These are phyloP conservation scores for Edaphochlamys debaryana DNA, from an alignment of 139 green algal genomes.

Conservation along the genomic window DNA sequence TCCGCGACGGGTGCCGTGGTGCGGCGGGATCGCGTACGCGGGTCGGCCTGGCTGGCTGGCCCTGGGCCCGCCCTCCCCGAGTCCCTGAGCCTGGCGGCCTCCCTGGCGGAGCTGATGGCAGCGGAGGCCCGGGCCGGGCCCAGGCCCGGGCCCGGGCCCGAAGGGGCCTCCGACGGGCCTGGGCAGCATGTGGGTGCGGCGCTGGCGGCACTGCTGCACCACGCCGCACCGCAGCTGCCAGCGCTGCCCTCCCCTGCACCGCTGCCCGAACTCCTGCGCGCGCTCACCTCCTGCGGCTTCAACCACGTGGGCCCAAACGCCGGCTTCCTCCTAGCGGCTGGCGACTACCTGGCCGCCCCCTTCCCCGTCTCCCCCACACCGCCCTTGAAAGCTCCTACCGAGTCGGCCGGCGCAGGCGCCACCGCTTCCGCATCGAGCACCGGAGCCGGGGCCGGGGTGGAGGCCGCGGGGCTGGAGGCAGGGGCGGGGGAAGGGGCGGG, in stretches of 20 bases:
- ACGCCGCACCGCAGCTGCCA: not conserved
- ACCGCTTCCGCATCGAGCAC: too few relatives aligned
- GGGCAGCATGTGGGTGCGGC: not conserved
- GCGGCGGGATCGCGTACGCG: too few relatives aligned
- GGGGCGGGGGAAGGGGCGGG: not conserved
- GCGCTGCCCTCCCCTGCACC: not conserved
- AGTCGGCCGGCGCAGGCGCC: too few relatives aligned
- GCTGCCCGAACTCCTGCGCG: constrained; percentile 3
- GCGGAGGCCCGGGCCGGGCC: too few relatives aligned
- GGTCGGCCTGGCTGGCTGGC: too few relatives aligned
- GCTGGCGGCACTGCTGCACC: not conserved
- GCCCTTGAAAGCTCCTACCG: too few relatives aligned
- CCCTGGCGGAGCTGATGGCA: not conserved
- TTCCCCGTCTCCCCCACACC: too few relatives aligned
- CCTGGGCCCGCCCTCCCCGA: too few relatives aligned
- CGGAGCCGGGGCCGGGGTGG: not conserved
- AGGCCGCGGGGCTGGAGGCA: not conserved
- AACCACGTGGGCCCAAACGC: not conserved
- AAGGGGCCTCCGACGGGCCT: too few relatives aligned
- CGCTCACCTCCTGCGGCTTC: constrained; percentile 1
- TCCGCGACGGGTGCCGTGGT: not conserved
- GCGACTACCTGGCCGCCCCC: not conserved
- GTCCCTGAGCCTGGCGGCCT: not conserved
- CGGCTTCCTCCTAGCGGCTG: not conserved
- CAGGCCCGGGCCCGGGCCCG: too few relatives aligned